Conservation (phyloP, 148 eudicot genomes). For the Camellia granthamiana region DNA sequence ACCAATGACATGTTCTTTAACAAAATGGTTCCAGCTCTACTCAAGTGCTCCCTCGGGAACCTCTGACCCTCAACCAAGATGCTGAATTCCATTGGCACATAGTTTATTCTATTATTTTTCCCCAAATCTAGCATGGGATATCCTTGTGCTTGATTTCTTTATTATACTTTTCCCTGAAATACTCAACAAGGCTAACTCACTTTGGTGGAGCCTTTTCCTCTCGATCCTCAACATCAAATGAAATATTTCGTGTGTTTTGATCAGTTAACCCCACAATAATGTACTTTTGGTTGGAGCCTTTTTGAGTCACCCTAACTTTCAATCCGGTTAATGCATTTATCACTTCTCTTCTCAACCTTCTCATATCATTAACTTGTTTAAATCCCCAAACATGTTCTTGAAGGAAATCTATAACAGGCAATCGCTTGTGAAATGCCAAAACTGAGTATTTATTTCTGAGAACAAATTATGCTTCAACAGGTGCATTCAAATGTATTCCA, state of each 20-base stretch:
- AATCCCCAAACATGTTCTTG: slow-evolving; percentile 29
- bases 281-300: slow-evolving; percentile 60
- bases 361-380: slow-evolving; percentile 18
- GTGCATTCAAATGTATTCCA: too few relatives aligned
- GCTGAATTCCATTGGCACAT: slow-evolving; percentile 69
- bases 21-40: slow-evolving; percentile 15
- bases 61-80: slow-evolving; percentile 70
- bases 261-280: slow-evolving; percentile 44
- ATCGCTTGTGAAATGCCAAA: slow-evolving; percentile 49
- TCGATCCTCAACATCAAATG: slow-evolving; percentile 45
- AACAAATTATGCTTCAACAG: too few relatives aligned
- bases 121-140: slow-evolving; percentile 61
- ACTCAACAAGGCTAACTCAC: slow-evolving; percentile 33
- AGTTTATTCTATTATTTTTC: slow-evolving; percentile 34
- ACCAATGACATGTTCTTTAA: slow-evolving; percentile 52
- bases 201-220: slow-evolving; percentile 30
- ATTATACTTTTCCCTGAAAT: slow-evolving; percentile 52
- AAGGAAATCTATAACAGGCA: slow-evolving; percentile 57
- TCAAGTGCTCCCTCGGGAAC: slow-evolving; percentile 50
- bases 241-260: slow-evolving; percentile 30
- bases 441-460: too few relatives aligned
- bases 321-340: slow-evolving; percentile 36
- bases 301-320: slow-evolving; percentile 62
- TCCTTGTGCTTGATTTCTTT: slow-evolving; percentile 25
- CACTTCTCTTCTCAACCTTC: slow-evolving; percentile 16